These are phyloP conservation scores for Yamagishiella unicocca DNA, from an alignment of 139 green algal species.

Conservation along the genomic window DNA sequence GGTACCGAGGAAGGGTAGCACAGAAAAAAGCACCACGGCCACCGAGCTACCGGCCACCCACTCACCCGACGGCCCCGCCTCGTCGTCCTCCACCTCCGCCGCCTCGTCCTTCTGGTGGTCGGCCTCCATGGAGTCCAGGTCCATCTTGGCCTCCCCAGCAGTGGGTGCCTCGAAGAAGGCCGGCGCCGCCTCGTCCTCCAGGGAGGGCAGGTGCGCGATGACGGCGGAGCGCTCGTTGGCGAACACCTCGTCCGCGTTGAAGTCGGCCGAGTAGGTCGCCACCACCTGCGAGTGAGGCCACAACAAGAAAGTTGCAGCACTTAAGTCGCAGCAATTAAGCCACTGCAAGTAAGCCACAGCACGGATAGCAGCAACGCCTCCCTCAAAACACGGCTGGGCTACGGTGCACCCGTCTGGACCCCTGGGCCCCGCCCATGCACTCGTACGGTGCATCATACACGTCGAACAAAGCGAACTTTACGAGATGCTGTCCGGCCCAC, in stretches of 20 bases:
- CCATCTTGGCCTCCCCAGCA: constrained; percentile 27
- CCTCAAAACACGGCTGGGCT: too few relatives aligned
- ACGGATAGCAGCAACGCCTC: too few relatives aligned
- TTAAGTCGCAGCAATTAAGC: too few relatives aligned
- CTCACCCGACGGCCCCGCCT: constrained; percentile 33
- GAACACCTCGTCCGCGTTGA: constrained; percentile 74
- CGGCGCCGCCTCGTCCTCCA: constrained; percentile 57
- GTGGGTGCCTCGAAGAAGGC: constrained; percentile 71
- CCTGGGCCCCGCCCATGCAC: too few relatives aligned
- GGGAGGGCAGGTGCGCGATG: constrained; percentile 77
- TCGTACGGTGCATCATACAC: too few relatives aligned
- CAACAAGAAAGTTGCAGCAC: too few relatives aligned
- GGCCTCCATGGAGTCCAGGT: constrained; percentile 35
- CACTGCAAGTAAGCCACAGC: too few relatives aligned
- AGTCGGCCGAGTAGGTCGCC: constrained; percentile 71
- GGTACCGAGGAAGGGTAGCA: not conserved
- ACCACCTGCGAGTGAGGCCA: constrained; percentile 73
- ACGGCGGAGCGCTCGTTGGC: constrained; percentile 76
- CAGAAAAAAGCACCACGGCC: not conserved
- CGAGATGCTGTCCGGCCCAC: too few relatives aligned
- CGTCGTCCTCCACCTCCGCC: constrained; percentile 42
- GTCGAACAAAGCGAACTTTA: too few relatives aligned
- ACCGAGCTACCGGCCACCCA: not conserved
- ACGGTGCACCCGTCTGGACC: too few relatives aligned
- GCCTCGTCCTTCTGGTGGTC: constrained; percentile 52